Conservation (phyloP, 768 basidiomycete genomes). For the Gloeostereum incarnatum region DNA sequence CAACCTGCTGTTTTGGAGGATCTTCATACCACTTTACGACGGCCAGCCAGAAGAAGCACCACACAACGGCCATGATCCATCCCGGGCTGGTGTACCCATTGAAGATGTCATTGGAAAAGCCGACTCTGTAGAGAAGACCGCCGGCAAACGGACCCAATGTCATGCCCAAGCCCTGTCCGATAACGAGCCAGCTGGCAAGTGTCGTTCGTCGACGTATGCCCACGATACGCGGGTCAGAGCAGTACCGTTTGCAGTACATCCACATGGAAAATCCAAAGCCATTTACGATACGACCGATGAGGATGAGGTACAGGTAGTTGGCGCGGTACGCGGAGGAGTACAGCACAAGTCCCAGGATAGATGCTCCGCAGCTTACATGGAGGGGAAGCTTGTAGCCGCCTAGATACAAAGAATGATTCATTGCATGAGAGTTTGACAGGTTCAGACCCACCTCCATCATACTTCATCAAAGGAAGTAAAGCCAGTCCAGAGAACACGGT, state of each 20-base stretch:
- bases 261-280: slow-evolving; percentile 53
- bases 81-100: slow-evolving; percentile 62
- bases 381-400: slow-evolving; percentile 48
- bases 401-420: slow-evolving; percentile 11
- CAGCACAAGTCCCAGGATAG: slow-evolving; percentile 46
- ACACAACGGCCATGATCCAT: slow-evolving; percentile 53
- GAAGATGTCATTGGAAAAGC: slow-evolving; percentile 45
- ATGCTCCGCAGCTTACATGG: slow-evolving; percentile 40
- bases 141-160: slow-evolving; percentile 56
- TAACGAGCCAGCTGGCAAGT: slow-evolving; percentile 51
- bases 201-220: slow-evolving; percentile 54
- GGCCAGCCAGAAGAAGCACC: slow-evolving; percentile 40
- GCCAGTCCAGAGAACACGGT: slow-evolving; percentile 49
- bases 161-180: slow-evolving; percentile 55
- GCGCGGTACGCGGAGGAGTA: slow-evolving; percentile 54
- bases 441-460: slow-evolving; percentile 48
- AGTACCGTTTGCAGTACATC: slow-evolving; percentile 65
- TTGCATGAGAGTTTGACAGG: background rate
- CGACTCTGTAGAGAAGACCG: slow-evolving; percentile 51
- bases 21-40: slow-evolving; percentile 25
- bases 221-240: slow-evolving; percentile 58
- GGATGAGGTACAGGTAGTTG: slow-evolving; percentile 57
- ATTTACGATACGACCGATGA: slow-evolving; percentile 55
- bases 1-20: no score
- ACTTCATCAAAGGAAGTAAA: slow-evolving; percentile 44